Evolutionary conservation across 2,329 filamentous ascomycete genomes (phyloP), one percentile per base, ranked within the genome.

Genomic region (Arthrobotrys megalospora): DNA sequence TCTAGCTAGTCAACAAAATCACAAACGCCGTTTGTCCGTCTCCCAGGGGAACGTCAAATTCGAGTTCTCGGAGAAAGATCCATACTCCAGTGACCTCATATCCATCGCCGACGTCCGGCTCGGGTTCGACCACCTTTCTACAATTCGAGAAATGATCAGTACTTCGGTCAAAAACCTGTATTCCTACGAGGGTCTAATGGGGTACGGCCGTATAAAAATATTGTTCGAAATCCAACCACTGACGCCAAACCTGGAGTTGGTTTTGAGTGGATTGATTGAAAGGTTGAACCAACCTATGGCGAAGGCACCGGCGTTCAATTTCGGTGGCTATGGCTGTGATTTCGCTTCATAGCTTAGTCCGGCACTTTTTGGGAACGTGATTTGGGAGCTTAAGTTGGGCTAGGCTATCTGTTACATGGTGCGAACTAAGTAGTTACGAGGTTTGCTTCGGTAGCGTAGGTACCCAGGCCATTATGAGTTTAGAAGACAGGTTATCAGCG

Each of bases 101-200:
- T 6, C 12, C 5, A 34, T 60, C 11, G n/a, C 4, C 3, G 36
- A 60, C 3, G 55, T 43, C 11, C 21, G 34, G 8, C 4, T 60
- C 3, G 55, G 55, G n/a, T 60, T 60, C n/a, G 55, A 60, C 12
- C 55, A 60, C 43, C 8, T 19, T 3, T 60, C 28, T 6, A 60
- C 55, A 3, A 60, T 60, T 10, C 8, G 55, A 2, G 36, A 60
- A 8, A 60, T 60, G 55, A 28, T 60, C 19, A n/a, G 43, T 21
- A 43, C 3, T 4, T 60, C 55, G 0, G 34, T 60, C 14, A 41
- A 60, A 32, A 43, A 6, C 7, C 19, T 60, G 2, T 60, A 41
- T 6, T 11, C 19, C 4, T 11, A 1, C 1, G 7, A 19, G 32
- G 52, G 52, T 8, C 24, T 32, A 10, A 19, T 60, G 11, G 34